A percentile compares a stretch with the other conserved stretches of the same genome.
Evolutionary conservation across 768 basidiomycete species (phyloP).

Genomic region (Tricholoma furcatifolium): DNA sequence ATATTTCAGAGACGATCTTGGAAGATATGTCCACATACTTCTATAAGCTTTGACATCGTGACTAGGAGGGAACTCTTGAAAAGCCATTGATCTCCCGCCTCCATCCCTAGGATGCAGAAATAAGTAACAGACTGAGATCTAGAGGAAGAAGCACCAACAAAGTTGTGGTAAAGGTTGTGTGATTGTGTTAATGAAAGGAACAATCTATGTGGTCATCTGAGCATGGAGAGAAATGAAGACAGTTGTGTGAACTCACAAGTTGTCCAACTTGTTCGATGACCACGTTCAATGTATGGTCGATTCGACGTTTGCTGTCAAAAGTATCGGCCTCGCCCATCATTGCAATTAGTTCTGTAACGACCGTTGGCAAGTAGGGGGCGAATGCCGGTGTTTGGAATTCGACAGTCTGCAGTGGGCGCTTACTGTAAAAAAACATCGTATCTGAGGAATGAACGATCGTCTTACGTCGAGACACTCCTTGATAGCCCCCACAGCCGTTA

Average conservation of each 20-base stretch:
- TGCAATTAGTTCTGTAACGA: constrained; percentile 63
- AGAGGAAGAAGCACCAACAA: constrained; percentile 46
- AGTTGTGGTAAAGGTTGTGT: constrained; percentile 64
- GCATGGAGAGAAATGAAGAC: background rate
- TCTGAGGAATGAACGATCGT: constrained; percentile 1
- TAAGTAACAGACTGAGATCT: constrained; percentile 1
- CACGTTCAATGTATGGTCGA: constrained; percentile 67
- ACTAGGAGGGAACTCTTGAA: constrained; percentile 71
- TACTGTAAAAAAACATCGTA: background rate
- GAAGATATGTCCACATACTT: constrained; percentile 41
- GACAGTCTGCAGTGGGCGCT: constrained; percentile 44
- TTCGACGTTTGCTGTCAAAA: constrained; percentile 71
- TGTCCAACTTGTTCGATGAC: constrained; percentile 59
- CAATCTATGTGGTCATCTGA: constrained; percentile 45
- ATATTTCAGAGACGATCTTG: no score
- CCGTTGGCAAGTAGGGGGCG: constrained; percentile 61
- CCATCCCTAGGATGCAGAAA: constrained; percentile 49
- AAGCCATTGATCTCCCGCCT: constrained; percentile 65
- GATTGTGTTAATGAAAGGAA: constrained; percentile 62
- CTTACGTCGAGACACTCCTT: constrained; percentile 85
- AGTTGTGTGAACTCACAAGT: constrained; percentile 27
- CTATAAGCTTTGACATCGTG: constrained; percentile 67
- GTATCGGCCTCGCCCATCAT: constrained; percentile 74
- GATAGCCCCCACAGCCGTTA: constrained; percentile 80
- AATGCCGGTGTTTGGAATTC: constrained; percentile 64